phyloP scores from a whole-genome alignment of 176 grass and related monocot genomes.

The Pontederia paniculata region DNA sequence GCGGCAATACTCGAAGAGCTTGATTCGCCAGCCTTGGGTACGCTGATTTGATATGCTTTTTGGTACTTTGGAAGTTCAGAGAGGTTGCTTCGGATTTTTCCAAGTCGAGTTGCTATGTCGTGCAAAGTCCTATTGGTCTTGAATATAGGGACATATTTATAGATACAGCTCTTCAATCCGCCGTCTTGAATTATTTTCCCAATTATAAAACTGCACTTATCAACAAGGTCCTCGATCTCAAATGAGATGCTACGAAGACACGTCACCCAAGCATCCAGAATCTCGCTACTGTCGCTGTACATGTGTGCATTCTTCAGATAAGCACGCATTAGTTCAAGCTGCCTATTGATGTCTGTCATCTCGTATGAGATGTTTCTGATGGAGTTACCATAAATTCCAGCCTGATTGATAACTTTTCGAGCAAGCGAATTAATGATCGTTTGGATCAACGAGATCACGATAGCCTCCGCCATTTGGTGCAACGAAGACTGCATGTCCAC shows the following conservation, averaged over 20 bases:
- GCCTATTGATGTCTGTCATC: conserved; percentile 5
- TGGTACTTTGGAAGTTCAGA: neutral
- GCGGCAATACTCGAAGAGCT: neutral
- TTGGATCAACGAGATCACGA: too few relatives aligned
- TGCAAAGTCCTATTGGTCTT: conserved; percentile 1
- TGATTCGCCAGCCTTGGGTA: neutral
- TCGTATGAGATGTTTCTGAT: too few relatives aligned
- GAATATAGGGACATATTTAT: neutral
- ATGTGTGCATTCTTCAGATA: conserved; percentile 1
- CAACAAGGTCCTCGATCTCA: conserved; percentile 31
- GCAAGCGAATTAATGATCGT: too few relatives aligned
- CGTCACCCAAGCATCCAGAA: conserved; percentile 12
- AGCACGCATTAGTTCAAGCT: conserved; percentile 3
- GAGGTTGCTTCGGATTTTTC: too few relatives aligned
- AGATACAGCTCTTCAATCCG: neutral
- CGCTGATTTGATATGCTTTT: neutral
- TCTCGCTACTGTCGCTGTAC: neutral
- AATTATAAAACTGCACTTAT: conserved; percentile 15
- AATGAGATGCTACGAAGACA: conserved; percentile 21
- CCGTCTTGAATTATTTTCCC: neutral
- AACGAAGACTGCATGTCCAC: too few relatives aligned
- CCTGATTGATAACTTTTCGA: too few relatives aligned
- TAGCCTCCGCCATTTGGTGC: too few relatives aligned
- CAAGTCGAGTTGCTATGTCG: neutral
- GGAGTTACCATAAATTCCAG: too few relatives aligned